phyloP scores from a whole-genome alignment of 768 basidiomycete genomes.

The Hericium alpestre region DNA sequence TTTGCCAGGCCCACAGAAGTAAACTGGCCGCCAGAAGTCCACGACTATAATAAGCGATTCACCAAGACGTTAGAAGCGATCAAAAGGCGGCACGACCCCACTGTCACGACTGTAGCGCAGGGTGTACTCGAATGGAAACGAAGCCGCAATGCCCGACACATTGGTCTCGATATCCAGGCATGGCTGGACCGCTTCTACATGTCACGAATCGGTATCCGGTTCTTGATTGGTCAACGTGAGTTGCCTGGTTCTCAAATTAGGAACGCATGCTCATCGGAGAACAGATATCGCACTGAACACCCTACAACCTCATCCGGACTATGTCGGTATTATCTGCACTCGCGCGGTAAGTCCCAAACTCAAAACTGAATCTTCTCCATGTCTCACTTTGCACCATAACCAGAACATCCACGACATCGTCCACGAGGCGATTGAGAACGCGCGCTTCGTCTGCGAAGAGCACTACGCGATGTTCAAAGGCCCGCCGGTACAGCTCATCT shows the following conservation, averaged over 20 bases:
- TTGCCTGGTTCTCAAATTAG: slow-evolving; percentile 75
- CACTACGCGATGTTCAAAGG: slow-evolving; percentile 91
- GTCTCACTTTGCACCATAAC: slow-evolving; percentile 37
- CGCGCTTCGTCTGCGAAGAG: slow-evolving; percentile 88
- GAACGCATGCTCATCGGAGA: slow-evolving; percentile 42
- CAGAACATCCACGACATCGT: slow-evolving; percentile 94
- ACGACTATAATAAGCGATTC: slow-evolving; percentile 87
- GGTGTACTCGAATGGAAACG: slow-evolving; percentile 96
- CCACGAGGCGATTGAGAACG: slow-evolving; percentile 98
- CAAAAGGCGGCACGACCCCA: slow-evolving; percentile 93
- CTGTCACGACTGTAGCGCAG: slow-evolving; percentile 93
- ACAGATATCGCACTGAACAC: slow-evolving; percentile 91
- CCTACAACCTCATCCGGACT: slow-evolving; percentile 78
- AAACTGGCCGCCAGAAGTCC: slow-evolving; percentile 84
- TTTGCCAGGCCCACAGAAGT: slow-evolving; percentile 67
- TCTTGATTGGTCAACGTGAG: slow-evolving; percentile 89
- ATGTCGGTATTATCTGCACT: slow-evolving; percentile 97
- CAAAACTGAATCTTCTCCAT: background rate
- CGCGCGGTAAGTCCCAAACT: slow-evolving; percentile 49
- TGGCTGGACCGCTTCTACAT: slow-evolving; percentile 98
- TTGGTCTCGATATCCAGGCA: slow-evolving; percentile 81
- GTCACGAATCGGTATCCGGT: slow-evolving; percentile 90
- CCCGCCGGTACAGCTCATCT: slow-evolving; percentile 93
- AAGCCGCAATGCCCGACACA: slow-evolving; percentile 52
- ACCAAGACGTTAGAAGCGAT: slow-evolving; percentile 80